These are phyloP conservation scores for Brassica rapa DNA, from an alignment of 345 rosid species.

Conservation along the genomic window DNA sequence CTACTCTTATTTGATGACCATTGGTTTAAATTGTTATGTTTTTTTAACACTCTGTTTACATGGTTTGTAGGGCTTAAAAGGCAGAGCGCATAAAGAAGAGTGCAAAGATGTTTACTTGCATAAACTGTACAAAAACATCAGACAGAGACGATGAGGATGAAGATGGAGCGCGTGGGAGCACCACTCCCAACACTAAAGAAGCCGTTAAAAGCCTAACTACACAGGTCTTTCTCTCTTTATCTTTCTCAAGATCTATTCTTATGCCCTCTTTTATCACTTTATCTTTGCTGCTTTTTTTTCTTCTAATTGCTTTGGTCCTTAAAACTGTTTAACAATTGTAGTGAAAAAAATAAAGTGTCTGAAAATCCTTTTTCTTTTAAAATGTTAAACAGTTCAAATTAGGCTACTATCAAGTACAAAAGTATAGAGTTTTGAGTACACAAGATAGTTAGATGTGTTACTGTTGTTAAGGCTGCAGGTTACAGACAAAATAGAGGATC, in stretches of 20 bases:
- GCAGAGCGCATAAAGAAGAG: conserved; percentile 19
- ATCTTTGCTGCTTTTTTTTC: conserved; percentile 31
- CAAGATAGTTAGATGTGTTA: conserved; percentile 22
- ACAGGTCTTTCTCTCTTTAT: conserved; percentile 62
- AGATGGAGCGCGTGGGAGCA: conserved; percentile 66
- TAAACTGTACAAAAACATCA: conserved; percentile 83
- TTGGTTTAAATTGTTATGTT: conserved; percentile 17
- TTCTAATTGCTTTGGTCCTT: conserved; percentile 17
- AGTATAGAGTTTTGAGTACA: conserved; percentile 7
- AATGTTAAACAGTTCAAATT: conserved; percentile 13
- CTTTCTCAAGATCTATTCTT: conserved; percentile 26
- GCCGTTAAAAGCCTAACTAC: conserved; percentile 99
- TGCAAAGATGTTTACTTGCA: conserved; percentile 87
- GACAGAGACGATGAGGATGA: conserved; percentile 66
- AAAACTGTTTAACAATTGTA: conserved; percentile 18
- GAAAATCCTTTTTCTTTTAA: not conserved
- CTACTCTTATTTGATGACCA: not conserved
- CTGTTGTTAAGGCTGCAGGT: conserved; percentile 35
- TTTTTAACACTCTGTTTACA: conserved; percentile 9
- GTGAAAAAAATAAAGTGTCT: conserved; percentile 11
- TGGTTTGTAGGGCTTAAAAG: conserved; percentile 16
- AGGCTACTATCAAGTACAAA: conserved; percentile 26
- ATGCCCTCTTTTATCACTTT: conserved; percentile 21
- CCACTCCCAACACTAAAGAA: conserved; percentile 85
- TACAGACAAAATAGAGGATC: conserved; percentile 28